phyloP scores from a whole-genome alignment of 176 grass and related monocot genomes.

The Musa beccarii region DNA sequence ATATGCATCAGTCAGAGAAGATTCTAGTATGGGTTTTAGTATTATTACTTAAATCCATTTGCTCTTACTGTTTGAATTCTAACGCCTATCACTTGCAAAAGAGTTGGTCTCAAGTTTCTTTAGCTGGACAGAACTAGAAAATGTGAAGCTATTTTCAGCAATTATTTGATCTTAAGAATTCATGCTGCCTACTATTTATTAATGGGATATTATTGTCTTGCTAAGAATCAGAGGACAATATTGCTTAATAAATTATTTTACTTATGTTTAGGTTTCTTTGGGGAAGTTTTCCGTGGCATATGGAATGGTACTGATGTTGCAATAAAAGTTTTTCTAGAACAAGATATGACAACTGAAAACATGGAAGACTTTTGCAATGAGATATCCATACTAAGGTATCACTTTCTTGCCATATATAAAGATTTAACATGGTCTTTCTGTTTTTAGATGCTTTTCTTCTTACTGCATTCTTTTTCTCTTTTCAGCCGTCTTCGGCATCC shows the following conservation, averaged over 20 bases:
- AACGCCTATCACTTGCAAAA: no score
- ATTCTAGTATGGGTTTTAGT: no score
- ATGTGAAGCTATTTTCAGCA: no score
- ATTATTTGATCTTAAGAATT: no score
- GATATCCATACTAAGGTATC: conserved; percentile 92
- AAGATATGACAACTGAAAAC: conserved; percentile 97
- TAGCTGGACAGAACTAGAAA: no score
- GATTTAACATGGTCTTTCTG: conserved; percentile 14
- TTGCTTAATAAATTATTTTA: background rate
- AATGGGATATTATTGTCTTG: background rate
- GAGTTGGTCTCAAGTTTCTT: no score
- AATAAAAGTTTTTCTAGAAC: conserved; percentile 97
- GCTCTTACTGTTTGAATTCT: no score
- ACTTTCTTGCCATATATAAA: conserved; percentile 10
- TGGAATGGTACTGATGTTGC: conserved; percentile 99
- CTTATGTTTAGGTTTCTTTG: conserved; percentile 73
- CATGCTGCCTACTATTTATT: no score
- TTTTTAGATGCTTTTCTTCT: conserved; percentile 19
- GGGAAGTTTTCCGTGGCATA: conserved; percentile 88
- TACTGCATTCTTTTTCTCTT: conserved; percentile 25
- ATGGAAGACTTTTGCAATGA: conserved; percentile 99
- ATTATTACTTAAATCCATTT: no score
- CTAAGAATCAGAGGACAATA: background rate
- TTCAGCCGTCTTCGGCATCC: conserved; percentile 96
- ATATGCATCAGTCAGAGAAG: no score